Percentiles rank a stretch among this genome's conserved stretches.
Conservation (phyloP, 1,284 basidiomycete species). For the Irpex sp. region DNA sequence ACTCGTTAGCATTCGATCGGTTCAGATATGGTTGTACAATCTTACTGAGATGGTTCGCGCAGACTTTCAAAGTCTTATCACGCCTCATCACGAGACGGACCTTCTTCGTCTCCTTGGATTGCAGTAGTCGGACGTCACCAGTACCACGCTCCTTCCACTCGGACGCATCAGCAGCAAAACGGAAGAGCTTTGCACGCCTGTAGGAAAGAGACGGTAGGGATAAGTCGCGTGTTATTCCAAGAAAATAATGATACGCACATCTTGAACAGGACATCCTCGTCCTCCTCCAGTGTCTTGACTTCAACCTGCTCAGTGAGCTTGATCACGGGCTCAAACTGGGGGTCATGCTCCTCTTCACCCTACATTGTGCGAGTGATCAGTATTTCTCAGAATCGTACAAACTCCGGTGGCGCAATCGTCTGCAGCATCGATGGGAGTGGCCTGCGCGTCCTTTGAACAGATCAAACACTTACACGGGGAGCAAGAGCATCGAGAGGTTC, state of each 20-base stretch:
- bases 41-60: constrained; percentile 96
- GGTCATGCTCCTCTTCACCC: constrained; percentile 79
- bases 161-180: constrained; percentile 75
- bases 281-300: constrained; percentile 93
- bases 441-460: constrained; percentile 8
- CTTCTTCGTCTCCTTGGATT: constrained; percentile 88
- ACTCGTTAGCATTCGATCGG: neutral
- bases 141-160: constrained; percentile 99
- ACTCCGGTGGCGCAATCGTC: constrained; percentile 15
- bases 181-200: constrained; percentile 98
- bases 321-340: constrained; percentile 95
- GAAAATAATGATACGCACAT: constrained; percentile 60
- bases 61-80: constrained; percentile 99
- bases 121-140: constrained; percentile 84
- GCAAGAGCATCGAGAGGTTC: constrained; percentile 55
- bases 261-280: constrained; percentile 93
- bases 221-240: constrained; percentile 18
- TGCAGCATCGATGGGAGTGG: constrained; percentile 20
- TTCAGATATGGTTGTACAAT: constrained; percentile 19
- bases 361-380: constrained; percentile 27
- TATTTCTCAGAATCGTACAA: constrained; percentile 3
- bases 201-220: constrained; percentile 6
- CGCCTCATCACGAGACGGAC: constrained; percentile 97
- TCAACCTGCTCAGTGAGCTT: constrained; percentile 96
- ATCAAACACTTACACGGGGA: constrained; percentile 50